Percentiles rank a stretch among this genome's conserved stretches.
Evolutionary conservation across 1,284 basidiomycete genomes (phyloP).

Genomic region (Pisolithus thermaeus): DNA sequence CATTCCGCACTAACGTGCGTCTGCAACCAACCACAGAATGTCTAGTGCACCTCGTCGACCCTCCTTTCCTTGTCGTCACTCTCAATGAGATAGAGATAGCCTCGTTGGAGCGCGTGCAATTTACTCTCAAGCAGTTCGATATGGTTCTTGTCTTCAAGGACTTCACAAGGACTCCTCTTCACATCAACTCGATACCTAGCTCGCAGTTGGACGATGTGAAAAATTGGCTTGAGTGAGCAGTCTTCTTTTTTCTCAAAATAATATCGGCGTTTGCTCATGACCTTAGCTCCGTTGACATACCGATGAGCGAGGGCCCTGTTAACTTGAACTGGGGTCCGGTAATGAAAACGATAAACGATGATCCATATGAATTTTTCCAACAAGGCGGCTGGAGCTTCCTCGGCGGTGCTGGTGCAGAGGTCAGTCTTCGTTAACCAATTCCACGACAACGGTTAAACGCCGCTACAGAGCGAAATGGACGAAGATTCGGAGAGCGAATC

Average conservation of each 20-base stretch:
- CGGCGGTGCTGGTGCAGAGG: slow-evolving; percentile 69
- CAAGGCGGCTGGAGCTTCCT: slow-evolving; percentile 96
- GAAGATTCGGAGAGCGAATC: slow-evolving; percentile 72
- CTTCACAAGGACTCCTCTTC: slow-evolving; percentile 86
- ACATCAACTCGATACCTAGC: slow-evolving; percentile 95
- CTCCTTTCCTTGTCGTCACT: slow-evolving; percentile 95
- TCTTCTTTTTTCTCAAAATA: slow-evolving; percentile 2
- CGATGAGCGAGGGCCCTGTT: slow-evolving; percentile 93
- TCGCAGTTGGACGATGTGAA: slow-evolving; percentile 91
- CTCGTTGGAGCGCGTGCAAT: slow-evolving; percentile 96
- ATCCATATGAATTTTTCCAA: slow-evolving; percentile 94
- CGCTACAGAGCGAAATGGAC: slow-evolving; percentile 56
- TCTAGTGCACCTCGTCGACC: slow-evolving; percentile 91
- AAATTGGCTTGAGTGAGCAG: slow-evolving; percentile 92
- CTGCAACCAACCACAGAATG: slow-evolving; percentile 97
- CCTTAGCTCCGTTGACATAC: slow-evolving; percentile 88
- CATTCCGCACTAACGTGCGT: slow-evolving; percentile 91
- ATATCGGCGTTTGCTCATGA: slow-evolving; percentile 5
- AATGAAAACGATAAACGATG: slow-evolving; percentile 96
- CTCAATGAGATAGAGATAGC: slow-evolving; percentile 94
- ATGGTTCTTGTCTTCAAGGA: slow-evolving; percentile 96
- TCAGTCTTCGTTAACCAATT: slow-evolving; percentile 23
- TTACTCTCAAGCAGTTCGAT: slow-evolving; percentile 96
- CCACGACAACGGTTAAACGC: slow-evolving; percentile 1
- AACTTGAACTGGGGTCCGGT: slow-evolving; percentile 98